Conservation (phyloP, 2,329 filamentous ascomycete genomes). For the Sporothrix variecibatus region DNA sequence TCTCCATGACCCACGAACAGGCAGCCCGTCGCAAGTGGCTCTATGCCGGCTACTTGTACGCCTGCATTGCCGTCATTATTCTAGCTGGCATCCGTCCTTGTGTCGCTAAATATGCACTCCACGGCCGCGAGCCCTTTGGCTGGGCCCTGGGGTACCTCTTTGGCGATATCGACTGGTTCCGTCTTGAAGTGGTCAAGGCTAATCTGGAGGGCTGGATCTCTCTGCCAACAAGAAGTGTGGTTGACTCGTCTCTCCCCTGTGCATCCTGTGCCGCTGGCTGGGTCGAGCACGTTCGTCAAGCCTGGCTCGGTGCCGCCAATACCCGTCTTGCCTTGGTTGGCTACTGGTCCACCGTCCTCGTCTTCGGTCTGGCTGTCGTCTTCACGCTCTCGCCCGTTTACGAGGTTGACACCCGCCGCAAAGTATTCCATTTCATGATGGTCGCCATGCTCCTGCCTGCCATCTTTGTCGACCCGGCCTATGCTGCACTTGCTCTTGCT, state of each 20-base stretch:
- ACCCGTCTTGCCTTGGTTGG: conserved; percentile 73
- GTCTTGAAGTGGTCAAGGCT: conserved; percentile 68
- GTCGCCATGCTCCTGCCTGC: conserved; percentile 91
- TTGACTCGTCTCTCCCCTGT: conserved; percentile 16
- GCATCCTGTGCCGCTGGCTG: conserved; percentile 56
- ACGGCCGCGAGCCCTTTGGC: conserved; percentile 77
- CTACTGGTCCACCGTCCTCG: conserved; percentile 73
- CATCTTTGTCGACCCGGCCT: conserved; percentile 83
- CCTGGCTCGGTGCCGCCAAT: conserved; percentile 72
- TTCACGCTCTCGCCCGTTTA: conserved; percentile 73
- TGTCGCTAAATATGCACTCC: conserved; percentile 66
- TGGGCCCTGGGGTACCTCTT: conserved; percentile 92
- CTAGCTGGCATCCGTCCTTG: conserved; percentile 71
- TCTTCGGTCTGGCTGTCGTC: conserved; percentile 71
- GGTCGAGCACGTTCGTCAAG: conserved; percentile 65
- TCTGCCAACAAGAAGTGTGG: conserved; percentile 53
- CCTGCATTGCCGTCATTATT: conserved; percentile 64
- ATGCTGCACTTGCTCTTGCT: conserved; percentile 75
- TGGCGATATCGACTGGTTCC: conserved; percentile 72
- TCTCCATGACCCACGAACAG: conserved; percentile 77
- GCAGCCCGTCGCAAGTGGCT: conserved; percentile 76
- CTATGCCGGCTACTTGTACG: conserved; percentile 79
- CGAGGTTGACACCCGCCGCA: conserved; percentile 92
- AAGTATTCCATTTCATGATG: conserved; percentile 99
- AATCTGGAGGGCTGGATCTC: conserved; percentile 75